Evolutionary conservation across 2,329 filamentous ascomycete genomes (phyloP), one percentile per base, ranked within the genome.

Genomic region (Diaporthe australafricana): DNA sequence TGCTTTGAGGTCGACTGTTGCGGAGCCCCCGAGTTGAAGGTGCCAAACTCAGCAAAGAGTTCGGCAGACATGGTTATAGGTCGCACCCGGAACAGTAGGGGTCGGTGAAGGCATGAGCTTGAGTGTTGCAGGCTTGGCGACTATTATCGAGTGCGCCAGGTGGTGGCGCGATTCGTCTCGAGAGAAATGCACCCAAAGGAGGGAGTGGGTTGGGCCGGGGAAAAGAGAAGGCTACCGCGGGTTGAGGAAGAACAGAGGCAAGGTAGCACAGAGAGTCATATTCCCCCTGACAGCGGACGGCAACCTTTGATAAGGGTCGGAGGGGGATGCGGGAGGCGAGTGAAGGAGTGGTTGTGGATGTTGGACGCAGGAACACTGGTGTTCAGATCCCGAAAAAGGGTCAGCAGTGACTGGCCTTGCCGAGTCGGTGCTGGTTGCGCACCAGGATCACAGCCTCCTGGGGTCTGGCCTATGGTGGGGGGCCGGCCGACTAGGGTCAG

Each of bases 31-130:
- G 78, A 80, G 67, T 87, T 84, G 75, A 85, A 82, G 76, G 82
- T 84, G 77, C 87, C 89, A 76, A 92, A 91, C 75, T 90, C 88
- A 70, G 89, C 90, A 77, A 92, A 90, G 71, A 92, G 86, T 80
- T 92, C 89, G 74, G 89, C 88, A 76, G 90, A 92, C 90, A 92
- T 92, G 73, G 45, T 75, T 25, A 56, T 74, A 72, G 25, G 45
- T 55, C 67, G 56, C 55, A 65, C 60, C 45, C 60, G 48, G 60
- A 38, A 65, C 30, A 65, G 32, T 65, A 25, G 27, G 20, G 22
- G 42, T n/a, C 53, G 20, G 60, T 22, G 67, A 32, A 65, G 62
- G 62, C 40, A 42, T 56, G 69, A n/a, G 67, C 60, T 52, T 57
- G 14, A 45, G 67, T 12, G 62, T 50, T 57, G 53, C 56, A 67